phyloP scores from a whole-genome alignment of 176 grass and related monocot genomes.

The Poa pratensis region DNA sequence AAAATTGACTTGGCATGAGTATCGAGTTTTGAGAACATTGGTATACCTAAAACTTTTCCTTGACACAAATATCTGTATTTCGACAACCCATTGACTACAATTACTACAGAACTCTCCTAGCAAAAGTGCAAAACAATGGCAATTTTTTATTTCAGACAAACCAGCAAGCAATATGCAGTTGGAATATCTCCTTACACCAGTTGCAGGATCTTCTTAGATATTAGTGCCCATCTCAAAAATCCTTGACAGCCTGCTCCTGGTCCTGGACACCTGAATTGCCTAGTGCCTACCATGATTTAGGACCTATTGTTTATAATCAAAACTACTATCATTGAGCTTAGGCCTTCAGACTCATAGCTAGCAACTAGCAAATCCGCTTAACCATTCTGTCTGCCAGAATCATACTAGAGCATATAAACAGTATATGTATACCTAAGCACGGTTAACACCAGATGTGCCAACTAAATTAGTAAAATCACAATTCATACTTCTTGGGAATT shows the following conservation, averaged over 20 bases:
- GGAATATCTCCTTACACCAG: neutral
- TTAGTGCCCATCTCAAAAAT: neutral
- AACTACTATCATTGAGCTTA: neutral
- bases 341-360: neutral
- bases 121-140: neutral
- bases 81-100: neutral
- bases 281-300: neutral
- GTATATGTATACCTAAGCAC: neutral
- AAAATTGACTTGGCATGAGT: neutral
- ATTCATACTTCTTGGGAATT: neutral
- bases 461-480: conserved; percentile 9
- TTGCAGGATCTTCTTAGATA: neutral
- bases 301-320: neutral
- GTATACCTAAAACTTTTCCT: conserved; percentile 14
- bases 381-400: neutral
- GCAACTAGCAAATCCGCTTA: neutral
- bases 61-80: neutral
- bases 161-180: neutral
- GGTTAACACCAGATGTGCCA: neutral
- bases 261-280: neutral
- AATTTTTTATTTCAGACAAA: neutral
- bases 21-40: conserved; percentile 15
- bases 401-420: conserved; percentile 14
- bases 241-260: neutral
- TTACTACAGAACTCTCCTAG: neutral